Conservation (phyloP, 192 early-diverging fungal species). For the Gigaspora rosea region DNA sequence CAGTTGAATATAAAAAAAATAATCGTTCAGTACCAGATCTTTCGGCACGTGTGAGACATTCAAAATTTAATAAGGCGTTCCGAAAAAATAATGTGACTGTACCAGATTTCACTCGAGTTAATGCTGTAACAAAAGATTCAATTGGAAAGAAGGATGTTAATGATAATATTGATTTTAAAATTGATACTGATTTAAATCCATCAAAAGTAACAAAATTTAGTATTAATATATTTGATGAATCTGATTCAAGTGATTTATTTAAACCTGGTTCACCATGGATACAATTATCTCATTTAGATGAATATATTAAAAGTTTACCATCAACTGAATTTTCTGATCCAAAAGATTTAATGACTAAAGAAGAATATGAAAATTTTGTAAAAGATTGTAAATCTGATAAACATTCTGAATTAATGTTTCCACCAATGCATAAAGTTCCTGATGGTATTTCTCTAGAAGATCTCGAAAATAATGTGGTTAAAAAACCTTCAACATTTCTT, state of each 20-base stretch:
- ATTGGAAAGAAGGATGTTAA: neutral
- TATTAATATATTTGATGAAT: slow-evolving; percentile 26
- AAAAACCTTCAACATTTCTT: slow-evolving; percentile 17
- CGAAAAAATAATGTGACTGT: slow-evolving; percentile 19
- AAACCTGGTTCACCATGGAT: slow-evolving; percentile 29
- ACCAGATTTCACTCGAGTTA: neutral
- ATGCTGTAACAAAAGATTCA: neutral
- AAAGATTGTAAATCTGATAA: neutral
- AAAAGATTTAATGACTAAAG: slow-evolving; percentile 30
- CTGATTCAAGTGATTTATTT: slow-evolving; percentile 16
- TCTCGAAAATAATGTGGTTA: slow-evolving; percentile 37
- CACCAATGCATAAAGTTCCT: slow-evolving; percentile 38
- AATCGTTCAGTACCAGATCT: slow-evolving; percentile 25
- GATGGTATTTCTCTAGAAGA: slow-evolving; percentile 36
- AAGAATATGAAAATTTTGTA: slow-evolving; percentile 22
- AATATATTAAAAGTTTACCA: slow-evolving; percentile 16
- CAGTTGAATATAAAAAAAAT: neutral
- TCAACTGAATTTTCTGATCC: slow-evolving; percentile 17
- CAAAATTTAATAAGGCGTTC: neutral
- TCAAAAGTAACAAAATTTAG: slow-evolving; percentile 25
- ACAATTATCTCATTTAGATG: slow-evolving; percentile 18
- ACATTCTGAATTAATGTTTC: slow-evolving; percentile 39
- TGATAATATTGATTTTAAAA: neutral
- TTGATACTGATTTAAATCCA: neutral
- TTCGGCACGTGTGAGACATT: neutral